Evolutionary conservation across 2,329 filamentous ascomycete genomes (phyloP).

Genomic region (Emmonsiellopsis sp.): DNA sequence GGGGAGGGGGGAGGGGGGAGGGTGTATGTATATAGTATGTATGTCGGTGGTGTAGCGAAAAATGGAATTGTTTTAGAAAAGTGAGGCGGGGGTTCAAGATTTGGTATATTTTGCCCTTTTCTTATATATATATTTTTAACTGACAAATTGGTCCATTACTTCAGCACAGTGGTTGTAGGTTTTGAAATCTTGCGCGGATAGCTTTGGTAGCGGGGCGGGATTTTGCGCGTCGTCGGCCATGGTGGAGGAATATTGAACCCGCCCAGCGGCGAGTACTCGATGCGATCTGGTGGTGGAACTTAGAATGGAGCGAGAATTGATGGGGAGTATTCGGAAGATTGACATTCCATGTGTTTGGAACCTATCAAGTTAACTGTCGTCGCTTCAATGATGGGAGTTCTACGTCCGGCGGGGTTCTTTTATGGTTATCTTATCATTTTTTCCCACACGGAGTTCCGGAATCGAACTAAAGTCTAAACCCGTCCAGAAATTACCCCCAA

Average conservation of each 20-base stretch:
- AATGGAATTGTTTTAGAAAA: no score
- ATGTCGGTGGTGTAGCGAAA: not conserved
- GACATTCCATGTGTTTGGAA: not conserved
- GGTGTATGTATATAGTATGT: not conserved
- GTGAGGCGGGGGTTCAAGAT: not conserved
- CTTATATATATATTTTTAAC: slow-evolving; percentile 12
- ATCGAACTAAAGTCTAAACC: no score
- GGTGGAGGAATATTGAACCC: not conserved
- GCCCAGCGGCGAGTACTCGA: no score
- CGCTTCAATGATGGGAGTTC: no score
- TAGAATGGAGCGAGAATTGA: no score
- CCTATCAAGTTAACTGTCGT: no score
- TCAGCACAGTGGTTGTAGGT: slow-evolving; percentile 65
- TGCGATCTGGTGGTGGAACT: no score
- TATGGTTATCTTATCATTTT: no score
- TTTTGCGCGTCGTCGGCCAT: not conserved
- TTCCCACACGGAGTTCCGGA: no score
- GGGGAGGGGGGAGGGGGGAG: not conserved
- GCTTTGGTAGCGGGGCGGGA: slow-evolving; percentile 42
- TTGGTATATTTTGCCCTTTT: not conserved
- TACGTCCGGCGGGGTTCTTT: no score
- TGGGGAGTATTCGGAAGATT: not conserved
- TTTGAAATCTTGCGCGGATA: slow-evolving; percentile 57
- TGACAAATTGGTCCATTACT: slow-evolving; percentile 63
- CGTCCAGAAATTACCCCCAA: no score